These are phyloP conservation scores for Antitrichia curtipendula DNA, from an alignment of 225 moss, liverwort and hornwort genomes.

Conservation along the genomic window DNA sequence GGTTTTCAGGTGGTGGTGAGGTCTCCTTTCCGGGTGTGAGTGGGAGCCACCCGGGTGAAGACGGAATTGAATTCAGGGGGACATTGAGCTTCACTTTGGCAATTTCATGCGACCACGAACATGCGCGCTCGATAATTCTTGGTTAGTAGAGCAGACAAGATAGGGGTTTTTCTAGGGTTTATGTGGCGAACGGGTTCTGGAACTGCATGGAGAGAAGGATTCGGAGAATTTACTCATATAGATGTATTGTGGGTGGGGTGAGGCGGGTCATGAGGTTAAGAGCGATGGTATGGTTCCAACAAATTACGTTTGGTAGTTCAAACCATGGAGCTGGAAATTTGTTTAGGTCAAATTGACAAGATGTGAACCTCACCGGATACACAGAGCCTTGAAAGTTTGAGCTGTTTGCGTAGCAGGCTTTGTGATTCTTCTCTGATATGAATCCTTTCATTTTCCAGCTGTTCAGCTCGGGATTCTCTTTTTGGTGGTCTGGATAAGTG, in stretches of 20 bases:
- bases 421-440: neutral
- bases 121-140: neutral
- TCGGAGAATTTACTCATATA: neutral
- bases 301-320: neutral
- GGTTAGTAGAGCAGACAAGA: neutral
- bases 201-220: neutral
- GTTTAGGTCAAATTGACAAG: neutral
- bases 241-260: neutral
- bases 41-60: neutral
- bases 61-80: neutral
- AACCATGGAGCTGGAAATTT: neutral
- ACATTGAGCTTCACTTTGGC: neutral
- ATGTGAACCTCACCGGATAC: neutral
- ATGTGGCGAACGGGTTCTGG: neutral
- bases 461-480: neutral
- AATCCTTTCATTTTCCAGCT: neutral
- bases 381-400: neutral
- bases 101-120: neutral
- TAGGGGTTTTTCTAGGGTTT: slow-evolving; percentile 4
- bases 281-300: neutral
- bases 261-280: neutral
- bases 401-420: neutral
- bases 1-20: neutral
- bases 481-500: neutral
- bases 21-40: neutral